Evolutionary conservation across 805 yeast genomes (phyloP).

Genomic region (Pichia phayaonensis): DNA sequence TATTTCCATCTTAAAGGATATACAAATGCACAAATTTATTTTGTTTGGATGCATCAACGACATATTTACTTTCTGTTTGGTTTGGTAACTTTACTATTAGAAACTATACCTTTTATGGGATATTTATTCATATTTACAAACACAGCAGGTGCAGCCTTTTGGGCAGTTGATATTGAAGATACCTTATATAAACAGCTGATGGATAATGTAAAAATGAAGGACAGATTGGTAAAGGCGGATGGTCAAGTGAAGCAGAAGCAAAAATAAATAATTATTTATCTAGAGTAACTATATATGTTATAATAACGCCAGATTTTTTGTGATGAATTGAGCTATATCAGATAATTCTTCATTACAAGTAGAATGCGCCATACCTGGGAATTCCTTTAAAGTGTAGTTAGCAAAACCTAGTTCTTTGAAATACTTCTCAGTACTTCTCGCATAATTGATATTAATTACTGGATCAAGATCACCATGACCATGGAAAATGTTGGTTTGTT

Average conservation of each 20-base stretch:
- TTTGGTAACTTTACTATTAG: slow-evolving; percentile 40
- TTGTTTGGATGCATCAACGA: slow-evolving; percentile 29
- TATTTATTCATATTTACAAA: slow-evolving; percentile 51
- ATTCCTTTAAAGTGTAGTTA: slow-evolving; percentile 43
- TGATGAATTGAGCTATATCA: slow-evolving; percentile 43
- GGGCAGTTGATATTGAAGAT: slow-evolving; percentile 42
- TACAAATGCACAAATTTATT: slow-evolving; percentile 33
- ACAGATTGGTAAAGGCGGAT: not conserved
- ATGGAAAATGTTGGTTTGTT: slow-evolving; percentile 69
- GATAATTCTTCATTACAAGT: slow-evolving; percentile 58
- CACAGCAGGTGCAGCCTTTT: slow-evolving; percentile 55
- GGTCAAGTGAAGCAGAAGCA: not conserved
- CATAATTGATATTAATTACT: slow-evolving; percentile 40
- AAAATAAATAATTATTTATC: not conserved
- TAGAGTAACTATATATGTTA: not conserved
- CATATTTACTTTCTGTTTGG: slow-evolving; percentile 42
- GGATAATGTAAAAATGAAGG: not conserved
- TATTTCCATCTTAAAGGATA: slow-evolving; percentile 52
- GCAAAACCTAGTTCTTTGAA: slow-evolving; percentile 39
- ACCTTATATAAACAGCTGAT: not conserved
- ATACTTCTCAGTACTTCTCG: slow-evolving; percentile 35
- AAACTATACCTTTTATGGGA: slow-evolving; percentile 46
- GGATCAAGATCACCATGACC: slow-evolving; percentile 85
- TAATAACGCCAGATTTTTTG: slow-evolving; percentile 8
- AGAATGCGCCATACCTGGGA: slow-evolving; percentile 61